Percentiles rank a stretch among this genome's conserved stretches.
These are phyloP conservation scores for Pluteus cervinus DNA, from an alignment of 768 basidiomycete genomes.

Conservation along the genomic window DNA sequence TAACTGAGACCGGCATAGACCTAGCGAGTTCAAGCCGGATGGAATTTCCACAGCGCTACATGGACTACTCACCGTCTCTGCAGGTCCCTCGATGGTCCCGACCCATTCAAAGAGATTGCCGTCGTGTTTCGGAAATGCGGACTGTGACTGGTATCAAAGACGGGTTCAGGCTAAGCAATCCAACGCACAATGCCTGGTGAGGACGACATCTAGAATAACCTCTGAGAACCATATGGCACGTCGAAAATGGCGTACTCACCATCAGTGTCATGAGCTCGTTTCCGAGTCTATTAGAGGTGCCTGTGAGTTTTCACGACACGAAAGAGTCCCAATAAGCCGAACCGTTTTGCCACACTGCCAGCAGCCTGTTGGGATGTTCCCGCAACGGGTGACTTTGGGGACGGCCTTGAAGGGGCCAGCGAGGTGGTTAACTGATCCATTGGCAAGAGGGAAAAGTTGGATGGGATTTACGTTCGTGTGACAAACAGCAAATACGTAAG, in stretches of 20 bases:
- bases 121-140: slow-evolving; percentile 85
- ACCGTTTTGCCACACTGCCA: slow-evolving; percentile 86
- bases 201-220: slow-evolving; percentile 63
- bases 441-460: slow-evolving; percentile 15
- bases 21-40: slow-evolving; percentile 23
- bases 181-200: slow-evolving; percentile 78
- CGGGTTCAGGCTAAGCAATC: neutral
- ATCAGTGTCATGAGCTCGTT: slow-evolving; percentile 87
- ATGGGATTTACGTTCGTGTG: slow-evolving; percentile 17
- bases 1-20: slow-evolving; percentile 77
- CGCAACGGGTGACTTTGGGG: slow-evolving; percentile 51
- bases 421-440: slow-evolving; percentile 76
- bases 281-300: slow-evolving; percentile 45
- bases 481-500: slow-evolving; percentile 9
- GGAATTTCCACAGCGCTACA: neutral
- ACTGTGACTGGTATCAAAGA: slow-evolving; percentile 35
- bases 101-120: slow-evolving; percentile 87
- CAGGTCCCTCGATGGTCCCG: slow-evolving; percentile 80
- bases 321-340: slow-evolving; percentile 10
- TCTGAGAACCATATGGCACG: slow-evolving; percentile 5
- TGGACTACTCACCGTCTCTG: slow-evolving; percentile 56
- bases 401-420: slow-evolving; percentile 49
- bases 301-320: slow-evolving; percentile 5
- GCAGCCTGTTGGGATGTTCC: slow-evolving; percentile 50
- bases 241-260: slow-evolving; percentile 38